Evolutionary conservation across 306 rosid species (phyloP), one percentile per base, ranked within the genome.

Genomic region (Citrullus colocynthis): DNA sequence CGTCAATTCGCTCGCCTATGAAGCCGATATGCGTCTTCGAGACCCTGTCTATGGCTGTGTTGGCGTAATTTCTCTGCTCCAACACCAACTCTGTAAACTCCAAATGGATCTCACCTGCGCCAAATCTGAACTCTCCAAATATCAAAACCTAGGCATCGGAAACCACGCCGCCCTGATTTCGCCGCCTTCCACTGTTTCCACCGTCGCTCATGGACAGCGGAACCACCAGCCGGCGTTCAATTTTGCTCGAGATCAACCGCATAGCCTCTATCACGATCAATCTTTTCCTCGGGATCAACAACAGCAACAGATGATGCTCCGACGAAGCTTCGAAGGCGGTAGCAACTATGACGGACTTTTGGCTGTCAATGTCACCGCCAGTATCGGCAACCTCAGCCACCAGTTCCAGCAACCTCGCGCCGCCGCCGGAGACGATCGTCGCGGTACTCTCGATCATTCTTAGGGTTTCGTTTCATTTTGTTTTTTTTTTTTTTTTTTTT

Each of bases 1-100:
- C 1, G 97, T 92, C 6, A 94, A 94, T 77, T 94, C 98, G 13
- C 95, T 94, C 0, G 98, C 98, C n/a, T 94, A 92, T 66, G 97
- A 94, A 80, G 97, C 97, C 0, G 98, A 94, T 57, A 94, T 92
- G 98, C 86, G 98, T 14, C 97, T 94, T 70, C 97, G 98, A 0
- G 98, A 94, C 39, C 98, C 97, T 9, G 95, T 94, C 18, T 94
- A 94, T 65, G 98, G 98, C 34, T 92, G 97, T 76, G 97, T 94
- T 0, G 96, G 98, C 8, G 97, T 94, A 21, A 94, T 94, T 80
- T 94, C 98, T 1, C 95, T 94, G 61, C 93, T 94, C 36, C 98
- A 94, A 41, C 98, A 92, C 83, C 96, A 94, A 60, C 97, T 94
- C 55, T 96, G 96, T n/a, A 96, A 94, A 34, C 97, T 94, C 54